These are phyloP conservation scores for Termitomyces sp. DNA, from an alignment of 768 basidiomycete species.

Conservation along the genomic window DNA sequence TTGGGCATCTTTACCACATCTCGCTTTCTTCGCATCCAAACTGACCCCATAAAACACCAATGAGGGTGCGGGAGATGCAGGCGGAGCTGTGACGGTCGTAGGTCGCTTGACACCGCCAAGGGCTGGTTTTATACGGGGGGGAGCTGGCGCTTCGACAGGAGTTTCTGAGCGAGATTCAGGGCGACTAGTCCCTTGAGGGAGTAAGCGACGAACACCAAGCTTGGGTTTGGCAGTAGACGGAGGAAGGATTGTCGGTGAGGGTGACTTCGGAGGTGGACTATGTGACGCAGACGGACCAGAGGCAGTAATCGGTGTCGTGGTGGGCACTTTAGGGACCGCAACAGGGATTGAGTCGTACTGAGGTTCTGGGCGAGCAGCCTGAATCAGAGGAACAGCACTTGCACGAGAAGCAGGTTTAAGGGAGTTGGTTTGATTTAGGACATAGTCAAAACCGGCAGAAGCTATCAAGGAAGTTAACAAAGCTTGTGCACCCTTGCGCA, in stretches of 20 bases:
- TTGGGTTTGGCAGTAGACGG: slow-evolving; percentile 45
- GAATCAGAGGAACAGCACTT: slow-evolving; percentile 83
- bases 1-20: slow-evolving; percentile 71
- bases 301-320: slow-evolving; percentile 23
- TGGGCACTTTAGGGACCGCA: neutral
- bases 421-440: slow-evolving; percentile 81
- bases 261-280: slow-evolving; percentile 44
- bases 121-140: slow-evolving; percentile 33
- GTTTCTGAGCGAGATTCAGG: slow-evolving; percentile 49
- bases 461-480: slow-evolving; percentile 74
- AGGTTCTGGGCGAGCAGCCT: slow-evolving; percentile 66
- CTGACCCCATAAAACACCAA: slow-evolving; percentile 52
- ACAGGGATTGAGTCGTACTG: slow-evolving; percentile 8
- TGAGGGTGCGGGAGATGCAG: slow-evolving; percentile 30
- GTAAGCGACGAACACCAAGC: slow-evolving; percentile 66
- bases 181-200: slow-evolving; percentile 59
- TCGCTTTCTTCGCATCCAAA: slow-evolving; percentile 58
- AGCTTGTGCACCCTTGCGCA: slow-evolving; percentile 87
- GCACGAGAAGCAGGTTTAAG: slow-evolving; percentile 90
- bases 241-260: slow-evolving; percentile 32
- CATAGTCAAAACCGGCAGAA: slow-evolving; percentile 76
- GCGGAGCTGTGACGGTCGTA: slow-evolving; percentile 27
- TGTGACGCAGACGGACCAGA: slow-evolving; percentile 28
- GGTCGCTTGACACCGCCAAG: slow-evolving; percentile 43
- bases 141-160: slow-evolving; percentile 29